These are phyloP conservation scores for Erysimum pusillum DNA, from an alignment of 441 rosid genomes.

Conservation along the genomic window DNA sequence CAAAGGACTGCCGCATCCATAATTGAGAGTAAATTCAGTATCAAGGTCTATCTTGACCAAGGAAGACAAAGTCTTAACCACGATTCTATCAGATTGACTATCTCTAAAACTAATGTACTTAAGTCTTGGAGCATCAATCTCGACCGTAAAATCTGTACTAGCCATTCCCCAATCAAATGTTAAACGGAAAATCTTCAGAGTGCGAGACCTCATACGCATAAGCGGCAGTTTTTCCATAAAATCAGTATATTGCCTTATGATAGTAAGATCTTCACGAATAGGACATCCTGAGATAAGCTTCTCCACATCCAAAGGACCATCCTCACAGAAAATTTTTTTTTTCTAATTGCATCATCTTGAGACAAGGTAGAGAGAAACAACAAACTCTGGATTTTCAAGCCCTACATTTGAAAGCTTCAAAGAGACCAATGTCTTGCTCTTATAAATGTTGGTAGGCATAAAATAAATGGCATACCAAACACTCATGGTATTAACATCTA, in stretches of 20 bases:
- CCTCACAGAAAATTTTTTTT: no score
- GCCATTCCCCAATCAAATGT: not conserved
- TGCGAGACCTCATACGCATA: not conserved
- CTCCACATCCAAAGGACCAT: not conserved
- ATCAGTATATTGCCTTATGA: not conserved
- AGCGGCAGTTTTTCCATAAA: not conserved
- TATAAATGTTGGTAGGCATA: slow-evolving; percentile 3
- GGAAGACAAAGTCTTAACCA: slow-evolving; percentile 24
- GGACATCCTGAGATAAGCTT: slow-evolving; percentile 14
- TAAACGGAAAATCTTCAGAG: not conserved
- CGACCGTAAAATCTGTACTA: not conserved
- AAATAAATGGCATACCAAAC: not conserved
- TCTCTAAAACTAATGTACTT: slow-evolving; percentile 26
- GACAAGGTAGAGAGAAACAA: slow-evolving; percentile 23
- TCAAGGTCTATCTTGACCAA: slow-evolving; percentile 15
- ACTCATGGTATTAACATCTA: not conserved
- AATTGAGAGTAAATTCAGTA: not conserved
- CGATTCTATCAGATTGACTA: slow-evolving; percentile 10
- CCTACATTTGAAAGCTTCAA: not conserved
- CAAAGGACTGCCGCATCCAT: not conserved
- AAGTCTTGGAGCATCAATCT: slow-evolving; percentile 23
- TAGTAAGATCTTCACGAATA: slow-evolving; percentile 25
- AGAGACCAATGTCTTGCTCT: not conserved
- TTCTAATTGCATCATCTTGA: slow-evolving; percentile 23
- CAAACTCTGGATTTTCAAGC: not conserved